These are phyloP conservation scores for Rutstroemia sp. DNA, from an alignment of 2,329 filamentous ascomycete genomes.

Conservation along the genomic window DNA sequence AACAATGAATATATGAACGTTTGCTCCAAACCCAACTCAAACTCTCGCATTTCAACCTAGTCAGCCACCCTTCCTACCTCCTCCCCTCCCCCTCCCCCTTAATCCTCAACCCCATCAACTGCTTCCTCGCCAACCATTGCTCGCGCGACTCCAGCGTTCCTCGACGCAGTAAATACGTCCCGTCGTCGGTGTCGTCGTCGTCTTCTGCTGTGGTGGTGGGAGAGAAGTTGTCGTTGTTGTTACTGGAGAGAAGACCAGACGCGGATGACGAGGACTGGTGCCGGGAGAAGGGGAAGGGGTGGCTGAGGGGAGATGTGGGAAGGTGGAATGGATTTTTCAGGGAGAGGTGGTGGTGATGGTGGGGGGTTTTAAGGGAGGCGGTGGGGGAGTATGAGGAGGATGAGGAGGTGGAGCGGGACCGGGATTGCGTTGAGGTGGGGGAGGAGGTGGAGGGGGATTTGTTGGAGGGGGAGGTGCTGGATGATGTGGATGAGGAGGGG, in stretches of 20 bases:
- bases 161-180: slow-evolving; percentile 3
- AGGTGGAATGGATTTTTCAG: no score
- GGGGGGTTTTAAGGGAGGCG: no score
- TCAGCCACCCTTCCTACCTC: not conserved
- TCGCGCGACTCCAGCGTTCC: slow-evolving; percentile 1
- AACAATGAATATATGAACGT: no score
- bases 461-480: not conserved
- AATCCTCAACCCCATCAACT: not conserved
- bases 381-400: no score
- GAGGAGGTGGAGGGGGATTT: not conserved
- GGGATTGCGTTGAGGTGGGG: not conserved
- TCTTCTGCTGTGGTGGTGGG: not conserved
- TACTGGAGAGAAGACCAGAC: no score
- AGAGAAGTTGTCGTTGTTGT: no score
- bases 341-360: no score
- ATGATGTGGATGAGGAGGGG: not conserved
- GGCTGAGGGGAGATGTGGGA: no score
- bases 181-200: not conserved
- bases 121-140: not conserved
- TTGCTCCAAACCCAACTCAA: no score
- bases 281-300: no score
- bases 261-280: no score
- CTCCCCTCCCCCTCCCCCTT: not conserved
- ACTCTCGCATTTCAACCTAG: not conserved
- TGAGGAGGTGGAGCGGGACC: not conserved